These are phyloP conservation scores for Pseudonitzschia pungens DNA, from an alignment of 108 stramenopile species.

Conservation along the genomic window DNA sequence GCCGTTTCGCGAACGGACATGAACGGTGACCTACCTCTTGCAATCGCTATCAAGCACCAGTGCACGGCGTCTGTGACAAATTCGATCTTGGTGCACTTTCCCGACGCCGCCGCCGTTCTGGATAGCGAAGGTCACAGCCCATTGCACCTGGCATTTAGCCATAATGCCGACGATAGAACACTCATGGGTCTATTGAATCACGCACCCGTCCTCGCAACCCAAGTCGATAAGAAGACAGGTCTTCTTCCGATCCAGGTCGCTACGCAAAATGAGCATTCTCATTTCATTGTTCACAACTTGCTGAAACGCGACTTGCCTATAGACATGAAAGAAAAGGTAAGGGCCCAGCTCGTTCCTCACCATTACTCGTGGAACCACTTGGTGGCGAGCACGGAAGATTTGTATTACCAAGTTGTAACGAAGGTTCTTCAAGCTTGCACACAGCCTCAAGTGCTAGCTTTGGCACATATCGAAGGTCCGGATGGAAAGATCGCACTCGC, in stretches of 20 bases:
- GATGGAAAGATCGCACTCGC: slow-evolving; percentile 84
- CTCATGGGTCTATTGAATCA: slow-evolving; percentile 80
- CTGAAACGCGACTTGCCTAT: slow-evolving; percentile 86
- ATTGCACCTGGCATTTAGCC: slow-evolving; percentile 71
- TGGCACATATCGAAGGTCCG: slow-evolving; percentile 86
- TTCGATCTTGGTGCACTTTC: slow-evolving; percentile 74
- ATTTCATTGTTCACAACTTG: slow-evolving; percentile 85
- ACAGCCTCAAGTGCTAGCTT: slow-evolving; percentile 87
- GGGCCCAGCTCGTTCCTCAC: slow-evolving; percentile 81
- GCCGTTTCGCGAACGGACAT: slow-evolving; percentile 80
- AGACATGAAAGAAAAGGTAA: slow-evolving; percentile 83
- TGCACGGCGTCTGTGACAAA: slow-evolving; percentile 77
- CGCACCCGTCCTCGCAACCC: slow-evolving; percentile 79
- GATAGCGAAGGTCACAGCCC: slow-evolving; percentile 84
- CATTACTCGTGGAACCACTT: slow-evolving; percentile 90
- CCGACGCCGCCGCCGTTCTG: slow-evolving; percentile 68
- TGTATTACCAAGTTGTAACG: slow-evolving; percentile 86
- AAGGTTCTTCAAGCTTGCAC: slow-evolving; percentile 86
- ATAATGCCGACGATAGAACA: slow-evolving; percentile 79
- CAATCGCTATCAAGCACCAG: slow-evolving; percentile 76
- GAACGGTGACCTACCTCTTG: slow-evolving; percentile 80
- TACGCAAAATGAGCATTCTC: slow-evolving; percentile 80
- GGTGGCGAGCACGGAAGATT: slow-evolving; percentile 72
- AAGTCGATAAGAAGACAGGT: slow-evolving; percentile 69
- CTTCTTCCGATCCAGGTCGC: slow-evolving; percentile 86